Percentiles rank a stretch among this genome's conserved stretches.
phyloP scores from a whole-genome alignment of 768 basidiomycete species.

The Russula compacta region DNA sequence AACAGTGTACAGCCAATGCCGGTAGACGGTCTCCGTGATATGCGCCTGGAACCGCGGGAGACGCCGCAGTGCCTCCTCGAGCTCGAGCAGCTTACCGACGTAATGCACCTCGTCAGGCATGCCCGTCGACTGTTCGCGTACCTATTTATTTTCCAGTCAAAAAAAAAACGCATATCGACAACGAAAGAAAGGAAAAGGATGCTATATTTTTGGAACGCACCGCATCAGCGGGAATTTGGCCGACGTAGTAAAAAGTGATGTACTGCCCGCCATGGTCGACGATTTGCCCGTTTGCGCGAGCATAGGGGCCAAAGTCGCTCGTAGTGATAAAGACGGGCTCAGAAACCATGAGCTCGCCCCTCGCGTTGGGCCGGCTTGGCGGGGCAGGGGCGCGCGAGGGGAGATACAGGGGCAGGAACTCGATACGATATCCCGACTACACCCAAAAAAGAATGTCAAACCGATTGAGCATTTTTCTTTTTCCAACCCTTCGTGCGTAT shows the following conservation, averaged over 20 bases:
- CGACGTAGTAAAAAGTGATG: conserved; percentile 47
- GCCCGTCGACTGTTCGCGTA: conserved; percentile 40
- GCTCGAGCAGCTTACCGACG: conserved; percentile 33
- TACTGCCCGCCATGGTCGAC: conserved; percentile 38
- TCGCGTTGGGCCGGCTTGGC: neutral
- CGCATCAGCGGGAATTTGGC: conserved; percentile 42
- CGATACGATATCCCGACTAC: conserved; percentile 42
- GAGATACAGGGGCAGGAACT: conserved; percentile 39
- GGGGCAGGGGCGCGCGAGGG: conserved; percentile 35
- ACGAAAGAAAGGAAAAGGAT: neutral
- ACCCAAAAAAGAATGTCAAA: neutral
- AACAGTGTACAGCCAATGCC: conserved; percentile 24
- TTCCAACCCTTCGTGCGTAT: neutral
- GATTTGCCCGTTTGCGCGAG: neutral
- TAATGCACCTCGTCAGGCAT: conserved; percentile 51
- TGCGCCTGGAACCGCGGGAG: conserved; percentile 26
- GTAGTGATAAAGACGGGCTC: conserved; percentile 41
- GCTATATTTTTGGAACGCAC: conserved; percentile 28
- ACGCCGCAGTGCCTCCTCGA: conserved; percentile 35
- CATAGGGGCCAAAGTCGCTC: conserved; percentile 24
- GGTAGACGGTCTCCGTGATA: conserved; percentile 35
- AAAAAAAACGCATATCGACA: neutral
- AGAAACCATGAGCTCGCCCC: conserved; percentile 22
- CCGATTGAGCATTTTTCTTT: neutral
- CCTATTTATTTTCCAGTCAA: conserved; percentile 26